Base-by-base conservation (phyloP, 2,329 filamentous ascomycete species). In the Stylonectria norvegica region DNA sequence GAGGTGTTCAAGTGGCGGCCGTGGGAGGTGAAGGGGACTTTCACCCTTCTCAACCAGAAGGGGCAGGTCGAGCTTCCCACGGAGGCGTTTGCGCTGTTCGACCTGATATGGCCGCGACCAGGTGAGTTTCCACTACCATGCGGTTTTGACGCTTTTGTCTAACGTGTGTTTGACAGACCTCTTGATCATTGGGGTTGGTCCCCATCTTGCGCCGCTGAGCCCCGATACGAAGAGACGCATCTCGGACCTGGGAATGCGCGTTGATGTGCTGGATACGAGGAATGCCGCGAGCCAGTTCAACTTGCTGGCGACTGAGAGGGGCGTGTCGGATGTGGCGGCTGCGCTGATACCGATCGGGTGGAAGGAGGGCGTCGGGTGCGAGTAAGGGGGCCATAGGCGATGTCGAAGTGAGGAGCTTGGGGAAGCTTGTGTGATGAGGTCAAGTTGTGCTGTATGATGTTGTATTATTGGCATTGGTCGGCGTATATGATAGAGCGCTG, bases 211-310 rank as follows among this genome's bases (percentile, higher is more conserved):
- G 35, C 89, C 89, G 1, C 66, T 97, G 6, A 87, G 85, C 40
- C 86, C 86, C 1, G 75, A 81, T 52, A 87, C 88, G 30, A 81
- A 85, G 53, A 74, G 73, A 43, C 74, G 81, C 53, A 80, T 98
- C 41, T 85, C 83, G 47, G 76, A 78, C 20, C 65, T 97, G 29
- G 93, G 93, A 0, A 86, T 97, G 53, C 75, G 88, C 42, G 74
- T 97, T 5, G 93, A 98, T 58, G 76, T 96, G 4, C 77, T 91
- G 58, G 93, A 97, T 67, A 97, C 93, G 20, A 75, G 89, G 48
- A 97, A 97, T 66, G 93, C 93, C 7, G 88, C 91, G 1, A 85
- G 90, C 22, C 89, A 96, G 63, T 98, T 93, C 65, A 98, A 98
- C 61, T 63, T 98, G 57, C 69, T 98, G 39, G 91, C 89, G n/a